Evolutionary conservation across 352 stramenopile genomes (phyloP).

Genomic region (Pythium monospermum): DNA sequence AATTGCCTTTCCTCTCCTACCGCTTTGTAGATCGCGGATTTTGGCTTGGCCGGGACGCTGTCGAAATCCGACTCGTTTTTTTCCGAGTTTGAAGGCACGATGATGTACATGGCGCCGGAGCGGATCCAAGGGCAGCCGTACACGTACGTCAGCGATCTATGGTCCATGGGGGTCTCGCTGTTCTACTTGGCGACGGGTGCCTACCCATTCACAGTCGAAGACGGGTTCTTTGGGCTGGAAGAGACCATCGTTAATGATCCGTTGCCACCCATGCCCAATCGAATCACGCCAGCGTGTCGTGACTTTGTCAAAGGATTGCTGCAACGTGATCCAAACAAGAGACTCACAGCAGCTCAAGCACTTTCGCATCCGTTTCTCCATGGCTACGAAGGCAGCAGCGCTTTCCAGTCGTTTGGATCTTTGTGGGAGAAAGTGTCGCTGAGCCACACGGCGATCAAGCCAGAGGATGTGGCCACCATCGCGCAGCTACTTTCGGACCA

Average conservation of each 20-base stretch:
- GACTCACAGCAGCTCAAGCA: constrained; percentile 82
- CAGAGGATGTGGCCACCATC: constrained; percentile 24
- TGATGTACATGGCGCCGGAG: constrained; percentile 95
- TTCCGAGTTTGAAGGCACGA: constrained; percentile 86
- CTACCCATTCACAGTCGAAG: constrained; percentile 69
- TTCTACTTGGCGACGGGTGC: constrained; percentile 60
- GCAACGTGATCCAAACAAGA: constrained; percentile 71
- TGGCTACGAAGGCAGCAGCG: constrained; percentile 32
- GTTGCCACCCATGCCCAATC: constrained; percentile 64
- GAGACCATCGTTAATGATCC: constrained; percentile 77
- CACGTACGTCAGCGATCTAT: constrained; percentile 72
- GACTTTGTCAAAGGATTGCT: constrained; percentile 92
- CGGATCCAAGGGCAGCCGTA: constrained; percentile 87
- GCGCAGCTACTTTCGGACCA: constrained; percentile 35
- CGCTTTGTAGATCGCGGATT: constrained; percentile 75
- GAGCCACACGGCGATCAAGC: constrained; percentile 12
- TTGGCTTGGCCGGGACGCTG: constrained; percentile 71
- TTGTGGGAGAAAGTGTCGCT: constrained; percentile 41
- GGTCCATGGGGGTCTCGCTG: constrained; percentile 70
- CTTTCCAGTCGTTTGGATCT: constrained; percentile 28
- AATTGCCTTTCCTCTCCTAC: too few relatives aligned
- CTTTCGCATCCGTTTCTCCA: constrained; percentile 88
- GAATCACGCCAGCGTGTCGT: constrained; percentile 85
- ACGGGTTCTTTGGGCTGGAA: constrained; percentile 81
- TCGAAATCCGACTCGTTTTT: constrained; percentile 76